Conservation (phyloP, 345 rosid species). For the Euphorbia pulcherrima region DNA sequence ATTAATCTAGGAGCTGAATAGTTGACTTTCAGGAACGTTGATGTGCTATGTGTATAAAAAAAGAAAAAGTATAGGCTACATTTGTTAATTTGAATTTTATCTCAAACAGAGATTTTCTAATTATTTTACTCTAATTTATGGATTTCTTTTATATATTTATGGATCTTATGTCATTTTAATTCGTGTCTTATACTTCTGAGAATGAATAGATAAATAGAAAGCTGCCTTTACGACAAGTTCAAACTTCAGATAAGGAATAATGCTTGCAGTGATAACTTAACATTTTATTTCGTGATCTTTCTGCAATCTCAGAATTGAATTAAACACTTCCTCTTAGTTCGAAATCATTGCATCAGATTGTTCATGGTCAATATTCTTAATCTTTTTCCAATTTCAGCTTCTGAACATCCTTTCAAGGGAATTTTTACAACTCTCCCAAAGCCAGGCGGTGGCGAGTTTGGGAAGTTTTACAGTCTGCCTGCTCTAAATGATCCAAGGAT, state of each 20-base stretch:
- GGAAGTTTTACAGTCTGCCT: slow-evolving; percentile 88
- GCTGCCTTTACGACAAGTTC: background rate
- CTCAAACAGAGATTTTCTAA: background rate
- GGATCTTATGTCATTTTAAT: background rate
- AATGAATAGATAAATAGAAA: background rate
- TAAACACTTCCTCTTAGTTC: no score
- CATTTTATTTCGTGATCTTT: no score
- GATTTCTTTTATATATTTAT: background rate
- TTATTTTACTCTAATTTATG: background rate
- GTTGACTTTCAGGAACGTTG: background rate
- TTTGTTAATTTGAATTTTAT: no score
- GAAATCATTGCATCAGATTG: background rate
- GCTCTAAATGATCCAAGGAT: slow-evolving; percentile 93
- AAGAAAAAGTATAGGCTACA: background rate
- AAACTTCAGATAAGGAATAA: background rate
- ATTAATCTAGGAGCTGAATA: no score
- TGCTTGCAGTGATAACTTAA: no score
- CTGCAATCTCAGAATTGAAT: no score
- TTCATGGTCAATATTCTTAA: background rate
- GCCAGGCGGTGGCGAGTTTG: slow-evolving; percentile 95
- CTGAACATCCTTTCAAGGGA: slow-evolving; percentile 75
- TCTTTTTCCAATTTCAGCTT: slow-evolving; percentile 53
- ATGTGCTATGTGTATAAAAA: no score
- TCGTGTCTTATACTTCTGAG: background rate
- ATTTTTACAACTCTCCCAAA: slow-evolving; percentile 78